Evolutionary conservation across 345 rosid genomes (phyloP), one percentile per base, ranked within the genome.

Genomic region (Eucalyptus caleyi): DNA sequence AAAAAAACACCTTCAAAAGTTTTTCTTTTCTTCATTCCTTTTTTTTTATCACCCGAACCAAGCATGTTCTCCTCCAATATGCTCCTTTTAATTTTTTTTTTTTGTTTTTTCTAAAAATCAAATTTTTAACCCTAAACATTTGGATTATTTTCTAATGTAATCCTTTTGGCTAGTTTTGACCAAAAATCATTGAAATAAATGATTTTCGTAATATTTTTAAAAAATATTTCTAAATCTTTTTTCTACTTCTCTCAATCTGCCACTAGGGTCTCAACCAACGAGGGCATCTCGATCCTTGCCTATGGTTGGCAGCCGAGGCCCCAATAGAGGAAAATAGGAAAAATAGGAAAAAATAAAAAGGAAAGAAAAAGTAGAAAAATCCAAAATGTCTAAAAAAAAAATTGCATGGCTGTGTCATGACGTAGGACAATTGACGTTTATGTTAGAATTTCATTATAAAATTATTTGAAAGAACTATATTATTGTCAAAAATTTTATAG

Each of bases 381-480:
- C n/a, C 34, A 62, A 11, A 62, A 0, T 1, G 18, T 30, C 9
- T 62, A 27, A 30, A 30, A 60, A 30, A 60, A 0, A 62, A 30
- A 30, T 27, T 62, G 69, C 1, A 30, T 27, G 4, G 69, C 0
- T 14, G 0, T 62, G 0, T 26, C 0, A n/a, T 15, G 3, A n/a
- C 2, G 14, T n/a, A 65, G 0, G 23, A n/a, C 0, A 4, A 62
- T 12, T 1, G 0, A 13, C 2, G 1, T 62, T 5, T 0, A 62
- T 13, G 1, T 15, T 32, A n/a, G 0, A 8, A 65, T n/a, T 65
- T 65, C 21, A 7, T 65, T 0, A 65, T 65, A 65, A 65, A 65
- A 65, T 32, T 15, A 16, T 15, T 16, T 7, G 3, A 1, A 65
- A 7, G 5, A 5, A n/a, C 0, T 65, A 16, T 3, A 65, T n/a